Base-by-base conservation (phyloP, 495 filamentous ascomycete species). In the Staphylotrichum longicolle region DNA sequence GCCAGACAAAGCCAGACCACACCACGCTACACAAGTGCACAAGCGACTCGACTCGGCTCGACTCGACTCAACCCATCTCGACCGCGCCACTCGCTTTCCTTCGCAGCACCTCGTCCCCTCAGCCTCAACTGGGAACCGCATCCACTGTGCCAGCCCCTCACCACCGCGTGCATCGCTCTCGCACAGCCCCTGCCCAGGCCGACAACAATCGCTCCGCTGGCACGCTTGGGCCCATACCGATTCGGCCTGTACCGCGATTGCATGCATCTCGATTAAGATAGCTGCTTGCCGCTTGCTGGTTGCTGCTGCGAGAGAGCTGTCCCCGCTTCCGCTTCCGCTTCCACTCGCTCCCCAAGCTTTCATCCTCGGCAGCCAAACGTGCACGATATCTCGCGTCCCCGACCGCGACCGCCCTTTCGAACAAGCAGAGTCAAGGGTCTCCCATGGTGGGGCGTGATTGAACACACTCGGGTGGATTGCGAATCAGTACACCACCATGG, bases 381-480 rank as follows among this genome's bases (percentile, higher is more conserved):
- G 27, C 39, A 37, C 14, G 12, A 34, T 30, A 33, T 20, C 44
- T 40, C 40, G 57, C 58, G 47, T 15, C 40, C 47, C 48, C 58
- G 58, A 51, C 50, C n/a, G 32, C 40, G 41, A 39, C 45, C 58
- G 45, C 32, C 45, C 33, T 54, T 39, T 39, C 44, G 14, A 39
- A 46, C 40, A 54, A 50, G 15, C 57, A 15, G 7, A 27, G n/a
- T 20, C 35, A 35, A 54, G 40, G 51, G 51, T 58, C 20, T 45
- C 64, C 48, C 62, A 65, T 64, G 63, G 57, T 68, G 57, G 62
- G 41, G 60, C 41, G 15, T 56, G 60, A 60, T 50, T 45, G 63
- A 63, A 62, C 27, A 63, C 10, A 35, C 58, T 47, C 56, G 57
- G 61, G 54, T 54, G 61, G 65, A 66, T 65, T 59, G 57, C 68